phyloP scores from a whole-genome alignment of 768 basidiomycete species.

The Trametes maxima region DNA sequence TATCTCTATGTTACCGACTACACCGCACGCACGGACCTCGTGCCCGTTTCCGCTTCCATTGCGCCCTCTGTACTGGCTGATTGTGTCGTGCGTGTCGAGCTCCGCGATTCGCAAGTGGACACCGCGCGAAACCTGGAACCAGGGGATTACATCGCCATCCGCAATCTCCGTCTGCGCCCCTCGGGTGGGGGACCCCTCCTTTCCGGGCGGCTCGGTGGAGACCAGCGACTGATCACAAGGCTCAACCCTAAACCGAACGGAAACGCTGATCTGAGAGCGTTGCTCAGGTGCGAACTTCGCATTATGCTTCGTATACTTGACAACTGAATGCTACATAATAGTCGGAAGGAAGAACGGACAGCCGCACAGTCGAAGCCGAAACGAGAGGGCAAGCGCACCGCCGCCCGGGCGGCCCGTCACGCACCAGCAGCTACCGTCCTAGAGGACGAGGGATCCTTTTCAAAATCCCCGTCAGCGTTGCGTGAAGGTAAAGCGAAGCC shows the following conservation, averaged over 20 bases:
- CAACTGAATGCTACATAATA: constrained; percentile 13
- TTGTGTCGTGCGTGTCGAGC: constrained; percentile 51
- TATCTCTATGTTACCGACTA: constrained; percentile 69
- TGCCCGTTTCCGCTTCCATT: constrained; percentile 32
- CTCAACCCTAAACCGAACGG: constrained; percentile 41
- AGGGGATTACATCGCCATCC: constrained; percentile 51
- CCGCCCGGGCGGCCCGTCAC: constrained; percentile 6
- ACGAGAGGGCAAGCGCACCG: constrained; percentile 11
- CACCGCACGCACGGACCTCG: constrained; percentile 50
- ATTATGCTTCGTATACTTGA: not conserved
- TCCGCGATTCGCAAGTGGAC: constrained; percentile 51
- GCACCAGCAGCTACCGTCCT: not conserved
- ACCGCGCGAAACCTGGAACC: constrained; percentile 40
- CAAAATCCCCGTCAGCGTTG: not conserved
- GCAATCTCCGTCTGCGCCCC: constrained; percentile 52
- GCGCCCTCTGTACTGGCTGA: constrained; percentile 47
- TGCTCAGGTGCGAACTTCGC: constrained; percentile 43
- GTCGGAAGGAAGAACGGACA: constrained; percentile 39
- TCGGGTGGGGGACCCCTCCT: constrained; percentile 35
- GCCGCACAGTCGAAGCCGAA: constrained; percentile 25
- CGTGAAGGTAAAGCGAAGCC: not conserved
- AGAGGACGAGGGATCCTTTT: not conserved
- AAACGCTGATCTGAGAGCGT: constrained; percentile 43
- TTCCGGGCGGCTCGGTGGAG: constrained; percentile 50
- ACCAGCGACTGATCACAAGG: constrained; percentile 46